Evolutionary conservation across 257 asterid species (phyloP).

Genomic region (Paulownia fortunei): DNA sequence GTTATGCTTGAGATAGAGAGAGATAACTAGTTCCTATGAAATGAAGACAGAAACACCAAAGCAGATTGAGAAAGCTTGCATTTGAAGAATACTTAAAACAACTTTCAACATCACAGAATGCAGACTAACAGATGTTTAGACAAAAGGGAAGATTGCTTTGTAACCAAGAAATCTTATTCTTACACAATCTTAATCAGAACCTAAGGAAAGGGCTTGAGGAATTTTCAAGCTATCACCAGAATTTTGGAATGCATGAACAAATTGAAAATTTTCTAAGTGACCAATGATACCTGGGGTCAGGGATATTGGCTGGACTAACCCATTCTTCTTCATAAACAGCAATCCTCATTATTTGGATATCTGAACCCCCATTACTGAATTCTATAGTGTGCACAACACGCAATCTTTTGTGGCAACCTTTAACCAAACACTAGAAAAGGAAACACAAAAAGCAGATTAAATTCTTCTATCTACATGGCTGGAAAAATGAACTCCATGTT

Average conservation of each 20-base stretch:
- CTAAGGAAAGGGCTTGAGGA: slow-evolving; percentile 14
- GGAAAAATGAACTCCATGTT: slow-evolving; percentile 5
- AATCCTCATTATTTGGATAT: slow-evolving; percentile 90
- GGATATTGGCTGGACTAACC: slow-evolving; percentile 82
- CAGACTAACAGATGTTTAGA: neutral
- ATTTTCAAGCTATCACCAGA: slow-evolving; percentile 2
- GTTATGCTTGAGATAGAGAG: neutral
- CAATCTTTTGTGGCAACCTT: slow-evolving; percentile 96
- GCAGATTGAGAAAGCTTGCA: neutral
- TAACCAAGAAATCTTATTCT: neutral
- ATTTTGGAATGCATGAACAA: slow-evolving; percentile 20
- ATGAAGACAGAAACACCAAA: neutral
- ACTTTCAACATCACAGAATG: neutral
- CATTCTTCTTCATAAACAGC: slow-evolving; percentile 97
- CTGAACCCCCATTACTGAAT: slow-evolving; percentile 90
- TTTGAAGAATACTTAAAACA: neutral
- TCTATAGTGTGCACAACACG: slow-evolving; percentile 95
- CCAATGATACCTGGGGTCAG: slow-evolving; percentile 65
- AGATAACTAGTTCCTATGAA: neutral
- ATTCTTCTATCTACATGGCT: neutral
- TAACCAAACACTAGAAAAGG: slow-evolving; percentile 81
- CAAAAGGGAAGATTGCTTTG: neutral
- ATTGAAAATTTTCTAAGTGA: slow-evolving; percentile 1
- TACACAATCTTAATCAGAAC: neutral
- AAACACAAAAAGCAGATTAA: slow-evolving; percentile 6